Conservation (phyloP, 2,329 filamentous ascomycete species). For the Exophiala aquamarina region DNA sequence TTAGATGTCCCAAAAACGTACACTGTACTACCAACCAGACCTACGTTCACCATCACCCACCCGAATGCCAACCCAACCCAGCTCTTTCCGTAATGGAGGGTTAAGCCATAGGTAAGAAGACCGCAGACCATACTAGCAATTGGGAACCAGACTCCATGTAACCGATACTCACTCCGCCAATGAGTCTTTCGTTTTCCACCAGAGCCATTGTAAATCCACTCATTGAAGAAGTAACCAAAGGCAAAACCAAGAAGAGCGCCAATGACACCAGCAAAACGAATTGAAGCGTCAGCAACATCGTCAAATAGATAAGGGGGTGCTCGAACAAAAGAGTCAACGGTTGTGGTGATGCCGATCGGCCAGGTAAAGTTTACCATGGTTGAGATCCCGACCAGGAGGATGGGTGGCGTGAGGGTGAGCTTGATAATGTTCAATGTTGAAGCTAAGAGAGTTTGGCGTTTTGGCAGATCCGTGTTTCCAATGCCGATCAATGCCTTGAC, state of each 20-base stretch:
- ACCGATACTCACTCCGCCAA: conserved; percentile 36
- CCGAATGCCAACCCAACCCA: no score
- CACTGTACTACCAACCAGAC: no score
- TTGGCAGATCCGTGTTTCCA: conserved; percentile 33
- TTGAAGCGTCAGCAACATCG: conserved; percentile 36
- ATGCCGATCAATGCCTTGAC: conserved; percentile 34
- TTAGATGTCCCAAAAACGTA: no score
- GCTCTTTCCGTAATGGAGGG: no score
- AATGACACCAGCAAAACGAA: conserved; percentile 38
- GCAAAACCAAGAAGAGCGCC: conserved; percentile 35
- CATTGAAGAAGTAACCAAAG: conserved; percentile 38
- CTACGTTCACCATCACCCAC: no score
- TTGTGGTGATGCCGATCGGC: conserved; percentile 41
- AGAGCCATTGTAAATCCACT: conserved; percentile 32
- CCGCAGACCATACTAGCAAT: conserved; percentile 31
- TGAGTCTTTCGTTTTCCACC: conserved; percentile 19
- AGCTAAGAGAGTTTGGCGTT: conserved; percentile 26
- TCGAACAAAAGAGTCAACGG: conserved; percentile 36
- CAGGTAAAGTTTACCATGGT: conserved; percentile 39
- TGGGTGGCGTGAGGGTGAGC: conserved; percentile 19
- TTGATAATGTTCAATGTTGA: conserved; percentile 35
- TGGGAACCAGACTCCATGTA: conserved; percentile 39
- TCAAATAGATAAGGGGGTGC: conserved; percentile 37
- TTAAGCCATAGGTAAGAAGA: no score
- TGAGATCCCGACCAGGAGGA: conserved; percentile 26